Conservation (phyloP, 441 rosid genomes). For the Metrosideros polymorpha region DNA sequence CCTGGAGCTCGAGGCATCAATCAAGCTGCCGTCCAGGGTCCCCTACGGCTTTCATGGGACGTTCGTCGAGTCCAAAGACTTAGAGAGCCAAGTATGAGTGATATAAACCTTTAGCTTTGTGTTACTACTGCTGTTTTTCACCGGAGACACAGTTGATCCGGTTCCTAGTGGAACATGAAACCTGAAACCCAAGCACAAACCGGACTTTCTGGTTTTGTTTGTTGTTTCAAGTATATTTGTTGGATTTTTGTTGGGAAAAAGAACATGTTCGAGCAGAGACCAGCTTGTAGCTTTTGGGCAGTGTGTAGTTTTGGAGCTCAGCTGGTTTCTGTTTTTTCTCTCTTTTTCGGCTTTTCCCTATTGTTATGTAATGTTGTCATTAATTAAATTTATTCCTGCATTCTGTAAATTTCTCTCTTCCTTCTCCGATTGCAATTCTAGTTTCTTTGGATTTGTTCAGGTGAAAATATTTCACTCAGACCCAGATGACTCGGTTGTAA, state of each 20-base stretch:
- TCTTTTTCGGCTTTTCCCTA: not conserved
- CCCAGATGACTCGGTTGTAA: not conserved
- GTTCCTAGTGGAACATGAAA: constrained; percentile 15
- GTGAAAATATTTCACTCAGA: no score
- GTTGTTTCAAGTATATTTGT: not conserved
- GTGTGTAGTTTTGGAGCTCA: constrained; percentile 52
- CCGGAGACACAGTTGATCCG: constrained; percentile 49
- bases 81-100: constrained; percentile 36
- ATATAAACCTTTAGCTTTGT: not conserved
- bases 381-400: not conserved
- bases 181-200: not conserved
- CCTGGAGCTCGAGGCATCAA: constrained; percentile 46
- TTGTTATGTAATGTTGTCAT: not conserved
- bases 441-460: no score
- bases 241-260: not conserved
- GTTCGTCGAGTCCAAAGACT: constrained; percentile 39
- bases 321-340: constrained; percentile 46
- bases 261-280: not conserved
- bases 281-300: constrained; percentile 5
- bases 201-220: not conserved
- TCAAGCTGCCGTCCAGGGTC: constrained; percentile 73
- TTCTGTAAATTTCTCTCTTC: not conserved
- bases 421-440: not conserved
- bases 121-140: not conserved
- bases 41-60: constrained; percentile 94